Conservation (phyloP, 2,329 filamentous ascomycete species). For the Diaporthe batatas region DNA sequence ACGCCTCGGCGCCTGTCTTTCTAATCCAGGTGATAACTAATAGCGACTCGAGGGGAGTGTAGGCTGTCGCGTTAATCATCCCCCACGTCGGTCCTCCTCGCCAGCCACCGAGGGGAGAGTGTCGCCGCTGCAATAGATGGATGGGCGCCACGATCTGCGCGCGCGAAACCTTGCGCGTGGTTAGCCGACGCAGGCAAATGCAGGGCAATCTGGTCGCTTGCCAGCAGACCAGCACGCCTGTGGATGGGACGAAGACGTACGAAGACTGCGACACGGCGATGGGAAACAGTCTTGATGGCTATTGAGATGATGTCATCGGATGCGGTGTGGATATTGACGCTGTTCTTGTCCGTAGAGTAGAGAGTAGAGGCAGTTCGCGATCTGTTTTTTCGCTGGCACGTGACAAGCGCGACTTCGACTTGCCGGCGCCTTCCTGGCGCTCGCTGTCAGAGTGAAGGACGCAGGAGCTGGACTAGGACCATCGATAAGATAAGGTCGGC, state of each 20-base stretch:
- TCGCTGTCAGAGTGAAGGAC: conserved; percentile 9
- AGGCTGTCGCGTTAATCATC: conserved; percentile 52
- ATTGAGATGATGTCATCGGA: conserved; percentile 41
- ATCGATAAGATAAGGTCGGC: conserved; percentile 22
- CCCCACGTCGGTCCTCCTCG: conserved; percentile 51
- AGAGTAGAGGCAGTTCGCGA: conserved; percentile 37
- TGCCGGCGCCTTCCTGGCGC: neutral
- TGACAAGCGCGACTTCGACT: conserved; percentile 29
- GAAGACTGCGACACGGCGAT: conserved; percentile 15
- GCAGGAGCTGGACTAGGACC: neutral
- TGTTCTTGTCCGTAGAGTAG: conserved; percentile 34
- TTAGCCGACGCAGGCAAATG: conserved; percentile 25
- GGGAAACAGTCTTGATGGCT: conserved; percentile 37
- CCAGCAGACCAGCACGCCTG: conserved; percentile 18
- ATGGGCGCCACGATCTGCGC: conserved; percentile 52
- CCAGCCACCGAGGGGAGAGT: conserved; percentile 51
- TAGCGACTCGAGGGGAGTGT: conserved; percentile 54
- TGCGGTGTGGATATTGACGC: conserved; percentile 41
- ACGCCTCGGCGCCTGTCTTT: conserved; percentile 48
- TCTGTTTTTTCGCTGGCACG: conserved; percentile 42
- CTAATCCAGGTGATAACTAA: conserved; percentile 52
- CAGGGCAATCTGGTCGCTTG: conserved; percentile 12
- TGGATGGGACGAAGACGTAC: conserved; percentile 36
- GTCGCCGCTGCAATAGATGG: conserved; percentile 51
- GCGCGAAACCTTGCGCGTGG: conserved; percentile 31